phyloP scores from a whole-genome alignment of 495 filamentous ascomycete species.

The Jackrogersella minutella region DNA sequence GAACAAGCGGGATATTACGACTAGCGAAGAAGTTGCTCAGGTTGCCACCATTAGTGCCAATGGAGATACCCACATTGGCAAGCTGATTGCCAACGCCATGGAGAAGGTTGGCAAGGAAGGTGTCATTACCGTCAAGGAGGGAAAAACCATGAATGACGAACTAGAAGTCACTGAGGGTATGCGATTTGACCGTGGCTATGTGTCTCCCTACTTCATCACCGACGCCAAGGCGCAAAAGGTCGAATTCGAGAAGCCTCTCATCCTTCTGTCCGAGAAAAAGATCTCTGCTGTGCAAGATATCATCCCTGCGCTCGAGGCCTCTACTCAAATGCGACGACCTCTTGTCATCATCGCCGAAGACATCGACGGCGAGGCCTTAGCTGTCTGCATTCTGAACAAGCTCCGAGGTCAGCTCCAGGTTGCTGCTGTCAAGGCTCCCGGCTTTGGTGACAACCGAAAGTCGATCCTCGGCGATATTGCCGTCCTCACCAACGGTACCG shows the following conservation, averaged over 20 bases:
- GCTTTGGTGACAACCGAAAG: conserved; percentile 99
- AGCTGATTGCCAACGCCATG: conserved; percentile 97
- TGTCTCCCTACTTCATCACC: conserved; percentile 99
- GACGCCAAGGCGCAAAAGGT: conserved; percentile 98
- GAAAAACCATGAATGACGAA: conserved; percentile 98
- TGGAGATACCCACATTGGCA: conserved; percentile 93
- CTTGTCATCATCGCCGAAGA: conserved; percentile 99
- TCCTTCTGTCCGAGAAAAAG: conserved; percentile 99
- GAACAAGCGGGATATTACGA: conserved; percentile 97
- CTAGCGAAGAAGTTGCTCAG: conserved; percentile 95
- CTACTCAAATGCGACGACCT: conserved; percentile 92
- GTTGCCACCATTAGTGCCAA: conserved; percentile 98
- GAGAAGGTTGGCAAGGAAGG: conserved; percentile 99
- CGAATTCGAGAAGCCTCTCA: conserved; percentile 98
- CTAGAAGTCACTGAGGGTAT: conserved; percentile 99
- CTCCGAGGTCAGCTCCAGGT: conserved; percentile 99
- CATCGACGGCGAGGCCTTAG: conserved; percentile 97
- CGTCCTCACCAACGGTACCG: conserved; percentile 93
- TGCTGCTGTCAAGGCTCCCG: conserved; percentile 97
- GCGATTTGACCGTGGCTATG: conserved; percentile 98
- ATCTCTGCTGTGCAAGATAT: conserved; percentile 99
- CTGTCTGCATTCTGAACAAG: conserved; percentile 99
- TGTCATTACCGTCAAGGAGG: conserved; percentile 99
- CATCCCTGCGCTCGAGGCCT: conserved; percentile 95
- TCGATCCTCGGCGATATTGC: conserved; percentile 96